Conservation (phyloP, 1,284 basidiomycete species). For the Lentinula novae-zelandiae region DNA sequence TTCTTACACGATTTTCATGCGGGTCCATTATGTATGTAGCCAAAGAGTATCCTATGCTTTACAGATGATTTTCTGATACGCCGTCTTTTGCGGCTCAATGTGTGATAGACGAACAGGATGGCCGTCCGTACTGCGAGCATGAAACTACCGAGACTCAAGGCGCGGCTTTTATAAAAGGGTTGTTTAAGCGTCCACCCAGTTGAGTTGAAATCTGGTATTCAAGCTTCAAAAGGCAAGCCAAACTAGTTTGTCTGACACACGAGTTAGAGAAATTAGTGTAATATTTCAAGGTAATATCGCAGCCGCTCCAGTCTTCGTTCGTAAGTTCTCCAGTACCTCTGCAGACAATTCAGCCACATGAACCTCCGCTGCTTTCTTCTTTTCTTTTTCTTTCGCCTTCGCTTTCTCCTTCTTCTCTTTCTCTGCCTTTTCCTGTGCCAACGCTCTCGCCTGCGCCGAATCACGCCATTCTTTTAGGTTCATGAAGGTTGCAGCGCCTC, state of each 20-base stretch:
- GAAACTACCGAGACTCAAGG: too few species aligned
- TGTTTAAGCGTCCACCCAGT: too few species aligned
- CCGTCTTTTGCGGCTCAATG: too few species aligned
- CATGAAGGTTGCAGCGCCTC: slow-evolving; percentile 14
- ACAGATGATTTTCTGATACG: too few species aligned
- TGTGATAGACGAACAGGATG: too few species aligned
- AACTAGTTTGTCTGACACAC: neutral
- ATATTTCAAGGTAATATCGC: slow-evolving; percentile 42
- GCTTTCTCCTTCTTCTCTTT: slow-evolving; percentile 6
- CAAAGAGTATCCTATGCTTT: too few species aligned
- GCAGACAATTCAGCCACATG: neutral
- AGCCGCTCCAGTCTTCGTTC: slow-evolving; percentile 41
- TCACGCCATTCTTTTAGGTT: slow-evolving; percentile 23
- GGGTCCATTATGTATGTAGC: too few species aligned
- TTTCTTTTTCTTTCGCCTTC: slow-evolving; percentile 6
- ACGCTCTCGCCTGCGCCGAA: slow-evolving; percentile 7
- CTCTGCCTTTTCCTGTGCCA: slow-evolving; percentile 7
- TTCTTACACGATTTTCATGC: too few species aligned
- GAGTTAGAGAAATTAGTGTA: neutral
- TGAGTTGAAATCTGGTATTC: too few species aligned
- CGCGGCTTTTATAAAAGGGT: too few species aligned
- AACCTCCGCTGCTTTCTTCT: neutral
- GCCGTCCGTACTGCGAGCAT: too few species aligned
- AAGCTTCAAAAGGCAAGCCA: too few species aligned
- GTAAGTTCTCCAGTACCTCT: slow-evolving; percentile 4